These are phyloP conservation scores for Alternaria sp. DNA, from an alignment of 2,329 filamentous ascomycete genomes.

Conservation along the genomic window DNA sequence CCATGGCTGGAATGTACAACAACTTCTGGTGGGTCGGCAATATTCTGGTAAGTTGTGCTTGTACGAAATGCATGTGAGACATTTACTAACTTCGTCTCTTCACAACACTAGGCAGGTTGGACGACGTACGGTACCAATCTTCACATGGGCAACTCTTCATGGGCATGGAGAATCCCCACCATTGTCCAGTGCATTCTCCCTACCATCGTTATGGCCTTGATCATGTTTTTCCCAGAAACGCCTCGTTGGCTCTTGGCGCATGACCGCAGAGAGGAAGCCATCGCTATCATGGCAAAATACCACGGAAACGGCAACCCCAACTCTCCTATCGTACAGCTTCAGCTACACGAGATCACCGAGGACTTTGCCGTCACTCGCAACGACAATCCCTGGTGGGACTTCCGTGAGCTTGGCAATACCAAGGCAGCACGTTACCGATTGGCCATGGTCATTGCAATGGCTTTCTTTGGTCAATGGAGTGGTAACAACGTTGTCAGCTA, in stretches of 20 bases:
- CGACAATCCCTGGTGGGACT: conserved; percentile 50
- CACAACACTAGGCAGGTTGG: conserved; percentile 55
- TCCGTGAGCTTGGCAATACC: conserved; percentile 46
- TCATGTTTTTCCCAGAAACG: conserved; percentile 49
- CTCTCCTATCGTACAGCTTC: conserved; percentile 48
- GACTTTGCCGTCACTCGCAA: conserved; percentile 40
- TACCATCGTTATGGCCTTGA: conserved; percentile 55
- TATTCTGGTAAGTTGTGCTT: conserved; percentile 60
- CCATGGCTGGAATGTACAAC: conserved; percentile 67
- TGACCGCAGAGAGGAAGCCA: conserved; percentile 65
- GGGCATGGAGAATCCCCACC: conserved; percentile 62
- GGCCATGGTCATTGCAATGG: conserved; percentile 53
- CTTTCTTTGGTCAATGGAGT: conserved; percentile 54
- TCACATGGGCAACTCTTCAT: conserved; percentile 52
- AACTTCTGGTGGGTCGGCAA: conserved; percentile 59
- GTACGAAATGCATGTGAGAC: no score
- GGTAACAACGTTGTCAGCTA: conserved; percentile 51
- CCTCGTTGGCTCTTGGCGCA: conserved; percentile 57
- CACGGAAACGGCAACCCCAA: conserved; percentile 60
- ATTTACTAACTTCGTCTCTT: no score
- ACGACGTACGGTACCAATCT: conserved; percentile 55
- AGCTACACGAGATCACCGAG: conserved; percentile 50
- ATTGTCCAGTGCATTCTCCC: conserved; percentile 43
- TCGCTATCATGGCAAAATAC: conserved; percentile 66
- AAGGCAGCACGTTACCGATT: conserved; percentile 45